These are phyloP conservation scores for Syzygium syzygioides DNA, from an alignment of 441 rosid species.

Conservation along the genomic window DNA sequence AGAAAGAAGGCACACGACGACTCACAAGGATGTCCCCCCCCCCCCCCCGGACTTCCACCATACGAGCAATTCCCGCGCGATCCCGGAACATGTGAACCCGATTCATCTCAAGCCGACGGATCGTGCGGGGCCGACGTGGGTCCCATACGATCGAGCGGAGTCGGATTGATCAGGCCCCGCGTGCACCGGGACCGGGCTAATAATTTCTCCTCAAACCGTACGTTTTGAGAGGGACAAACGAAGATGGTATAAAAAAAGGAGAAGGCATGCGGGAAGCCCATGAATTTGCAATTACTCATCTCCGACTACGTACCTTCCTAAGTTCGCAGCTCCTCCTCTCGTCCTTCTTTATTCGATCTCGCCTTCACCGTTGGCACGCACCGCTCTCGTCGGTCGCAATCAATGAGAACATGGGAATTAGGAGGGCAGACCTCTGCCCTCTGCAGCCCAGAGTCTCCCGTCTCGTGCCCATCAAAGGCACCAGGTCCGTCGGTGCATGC, in stretches of 20 bases:
- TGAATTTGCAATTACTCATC: background rate
- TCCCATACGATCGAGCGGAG: background rate
- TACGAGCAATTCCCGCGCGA: background rate
- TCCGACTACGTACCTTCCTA: background rate
- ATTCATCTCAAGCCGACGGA: background rate
- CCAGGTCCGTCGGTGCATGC: background rate
- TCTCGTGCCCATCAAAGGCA: background rate
- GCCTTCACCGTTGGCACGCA: background rate
- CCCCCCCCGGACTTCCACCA: background rate
- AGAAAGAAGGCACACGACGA: background rate
- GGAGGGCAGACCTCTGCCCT: background rate
- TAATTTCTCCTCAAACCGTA: background rate
- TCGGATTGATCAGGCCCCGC: background rate
- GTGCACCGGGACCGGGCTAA: accelerated
- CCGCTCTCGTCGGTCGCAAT: background rate
- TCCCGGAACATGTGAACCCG: background rate
- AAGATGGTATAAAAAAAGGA: no score
- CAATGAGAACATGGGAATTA: background rate
- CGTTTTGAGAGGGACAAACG: background rate
- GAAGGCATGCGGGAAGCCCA: background rate
- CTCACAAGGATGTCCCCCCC: background rate
- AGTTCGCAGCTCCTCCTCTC: background rate
- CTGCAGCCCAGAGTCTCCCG: background rate
- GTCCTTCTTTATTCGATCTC: background rate
- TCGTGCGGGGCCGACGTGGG: no score